These are phyloP conservation scores for Phenoliferia sp. DNA, from an alignment of 1,284 basidiomycete species.

Conservation along the genomic window DNA sequence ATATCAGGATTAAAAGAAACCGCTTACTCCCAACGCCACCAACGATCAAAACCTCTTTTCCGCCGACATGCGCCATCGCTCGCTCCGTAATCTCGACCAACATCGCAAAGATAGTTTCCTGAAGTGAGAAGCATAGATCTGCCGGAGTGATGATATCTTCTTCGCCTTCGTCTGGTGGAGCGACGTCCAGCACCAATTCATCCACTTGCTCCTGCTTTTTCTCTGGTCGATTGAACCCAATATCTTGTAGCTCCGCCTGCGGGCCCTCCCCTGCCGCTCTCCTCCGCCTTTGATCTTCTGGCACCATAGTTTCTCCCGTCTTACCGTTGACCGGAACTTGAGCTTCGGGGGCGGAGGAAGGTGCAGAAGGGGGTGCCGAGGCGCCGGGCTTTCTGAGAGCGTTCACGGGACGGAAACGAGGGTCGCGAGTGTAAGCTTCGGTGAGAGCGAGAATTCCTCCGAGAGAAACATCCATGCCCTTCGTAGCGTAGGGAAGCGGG, in stretches of 20 bases:
- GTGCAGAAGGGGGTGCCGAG: background rate
- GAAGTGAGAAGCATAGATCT: constrained; percentile 93
- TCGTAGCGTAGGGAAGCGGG: constrained; percentile 88
- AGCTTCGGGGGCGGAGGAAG: background rate
- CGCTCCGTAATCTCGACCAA: constrained; percentile 98
- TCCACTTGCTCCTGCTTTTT: background rate
- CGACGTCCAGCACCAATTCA: constrained; percentile 7
- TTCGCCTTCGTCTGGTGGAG: constrained; percentile 45
- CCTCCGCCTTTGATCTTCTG: constrained; percentile 20
- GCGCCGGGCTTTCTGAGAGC: constrained; percentile 2
- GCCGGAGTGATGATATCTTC: constrained; percentile 80
- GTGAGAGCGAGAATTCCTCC: constrained; percentile 86
- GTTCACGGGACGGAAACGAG: constrained; percentile 34
- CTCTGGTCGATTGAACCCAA: constrained; percentile 9
- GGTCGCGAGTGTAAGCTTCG: constrained; percentile 69
- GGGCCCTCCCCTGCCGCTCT: constrained; percentile 22
- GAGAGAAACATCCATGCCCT: constrained; percentile 97
- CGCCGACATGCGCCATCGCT: constrained; percentile 98
- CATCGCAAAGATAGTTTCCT: constrained; percentile 98
- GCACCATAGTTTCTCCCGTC: constrained; percentile 6
- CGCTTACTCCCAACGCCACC: constrained; percentile 95
- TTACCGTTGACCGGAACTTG: background rate
- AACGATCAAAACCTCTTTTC: constrained; percentile 92
- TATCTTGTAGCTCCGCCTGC: constrained; percentile 23
- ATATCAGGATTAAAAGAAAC: background rate